Evolutionary conservation across 208 protist species (phyloP).

Genomic region (Cochliopodium minus): DNA sequence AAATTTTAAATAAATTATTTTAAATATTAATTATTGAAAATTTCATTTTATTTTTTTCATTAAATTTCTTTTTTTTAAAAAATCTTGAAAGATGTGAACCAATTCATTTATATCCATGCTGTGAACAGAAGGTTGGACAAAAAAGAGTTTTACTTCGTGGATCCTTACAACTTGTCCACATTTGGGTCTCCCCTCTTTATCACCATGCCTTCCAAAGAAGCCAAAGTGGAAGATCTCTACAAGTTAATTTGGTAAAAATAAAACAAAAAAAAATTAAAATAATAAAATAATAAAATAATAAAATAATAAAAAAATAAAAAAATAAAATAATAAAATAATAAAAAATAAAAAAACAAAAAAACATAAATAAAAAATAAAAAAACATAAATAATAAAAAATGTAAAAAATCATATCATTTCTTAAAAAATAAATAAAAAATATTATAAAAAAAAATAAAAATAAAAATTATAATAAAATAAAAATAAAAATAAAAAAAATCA

Average conservation of each 20-base stretch:
- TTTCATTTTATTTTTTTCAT: too few species aligned
- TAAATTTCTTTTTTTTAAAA: too few species aligned
- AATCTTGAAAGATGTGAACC: slow-evolving; percentile 6
- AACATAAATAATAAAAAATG: slow-evolving; percentile 7
- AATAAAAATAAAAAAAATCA: slow-evolving; percentile 12
- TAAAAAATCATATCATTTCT: slow-evolving; percentile 3
- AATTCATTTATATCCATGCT: slow-evolving; percentile 5
- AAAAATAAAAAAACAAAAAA: slow-evolving; percentile 6
- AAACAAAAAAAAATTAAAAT: slow-evolving; percentile 12
- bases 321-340: slow-evolving; percentile 7
- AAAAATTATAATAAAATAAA: slow-evolving; percentile 9
- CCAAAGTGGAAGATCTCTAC: slow-evolving; percentile 9
- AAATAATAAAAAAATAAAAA: slow-evolving; percentile 12
- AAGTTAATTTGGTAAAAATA: slow-evolving; percentile 5
- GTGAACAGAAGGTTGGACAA: slow-evolving; percentile 11
- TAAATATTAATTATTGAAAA: too few species aligned
- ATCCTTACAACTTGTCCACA: too few species aligned
- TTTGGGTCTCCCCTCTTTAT: too few species aligned
- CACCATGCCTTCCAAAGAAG: too few species aligned
- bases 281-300: slow-evolving; percentile 12
- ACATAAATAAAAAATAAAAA: slow-evolving; percentile 6
- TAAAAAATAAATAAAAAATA: slow-evolving; percentile 6
- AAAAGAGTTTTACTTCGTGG: too few species aligned
- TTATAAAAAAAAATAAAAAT: not conserved
- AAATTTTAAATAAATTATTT: too few species aligned